Base-by-base conservation (phyloP, 2,329 filamentous ascomycete genomes). In the Dissoconium aciculare region DNA sequence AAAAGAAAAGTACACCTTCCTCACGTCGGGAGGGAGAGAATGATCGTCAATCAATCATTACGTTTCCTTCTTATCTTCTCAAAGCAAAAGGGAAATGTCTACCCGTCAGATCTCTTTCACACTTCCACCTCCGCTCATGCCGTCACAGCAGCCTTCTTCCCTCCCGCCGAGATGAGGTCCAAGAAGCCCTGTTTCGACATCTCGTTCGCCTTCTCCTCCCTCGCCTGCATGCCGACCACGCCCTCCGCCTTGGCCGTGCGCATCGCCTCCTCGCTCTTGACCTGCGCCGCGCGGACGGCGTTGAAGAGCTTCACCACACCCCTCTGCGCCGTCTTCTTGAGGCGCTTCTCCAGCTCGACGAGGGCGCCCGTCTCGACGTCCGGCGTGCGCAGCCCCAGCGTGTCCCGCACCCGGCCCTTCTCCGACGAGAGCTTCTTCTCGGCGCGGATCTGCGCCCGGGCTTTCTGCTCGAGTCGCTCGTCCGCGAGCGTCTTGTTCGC, bases 251-350 rank as follows among this genome's bases (percentile, higher is more conserved):
- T 70, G 28, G 73, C 68, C 42, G 71, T 70, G 54, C 65, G 71
- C 51, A 79, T 75, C 4, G 83, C 78, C 56, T 87, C 75, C 36
- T 77, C 71, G 2, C 78, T 85, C 56, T 85, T 81, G 34, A 94
- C 79, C 58, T 98, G 89, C 10, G 89, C 85, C 13, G 82, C 82
- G 26, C 87, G 68, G 17, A 98, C 84, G 0, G 89, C 89, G 55
- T 95, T 94, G 60, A 98, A 98, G 35, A 98, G 64, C 63, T 87
- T 91, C 14, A 95, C 78, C 24, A 98, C 89, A 70, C 87, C 87
- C 32, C 83, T 70, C 58, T 94, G 83, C 26, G 85, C 85, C 28
- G 81, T 83, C 63, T 92, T 89, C 48, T 80, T 73, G 49, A 95
- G 55, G 40, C 72, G 65, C 59, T 75, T 78, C 63, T 95, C 87